A percentile compares a stretch with the other conserved stretches of the same genome.
Evolutionary conservation across 495 filamentous ascomycete species (phyloP).

Genomic region (Aspergillus hancockii): DNA sequence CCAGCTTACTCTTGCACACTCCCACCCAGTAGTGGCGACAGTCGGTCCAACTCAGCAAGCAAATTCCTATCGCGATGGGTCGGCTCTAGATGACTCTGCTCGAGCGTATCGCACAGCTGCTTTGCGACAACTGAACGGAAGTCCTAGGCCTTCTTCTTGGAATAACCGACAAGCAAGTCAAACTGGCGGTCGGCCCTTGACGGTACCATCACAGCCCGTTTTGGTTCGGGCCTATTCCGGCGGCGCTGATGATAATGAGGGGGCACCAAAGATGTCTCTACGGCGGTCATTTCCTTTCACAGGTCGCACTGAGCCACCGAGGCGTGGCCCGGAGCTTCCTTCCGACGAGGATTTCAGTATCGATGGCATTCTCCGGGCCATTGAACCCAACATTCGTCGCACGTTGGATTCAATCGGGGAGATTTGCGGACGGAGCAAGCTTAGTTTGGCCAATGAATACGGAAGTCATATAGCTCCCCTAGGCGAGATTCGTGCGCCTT

Average conservation of each 20-base stretch:
- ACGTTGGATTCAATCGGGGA: constrained; percentile 65
- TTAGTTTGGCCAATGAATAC: constrained; percentile 65
- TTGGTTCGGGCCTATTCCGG: constrained; percentile 48
- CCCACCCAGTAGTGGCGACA: constrained; percentile 22
- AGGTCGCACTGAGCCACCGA: constrained; percentile 15
- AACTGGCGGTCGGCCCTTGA: constrained; percentile 22
- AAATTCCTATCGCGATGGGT: constrained; percentile 27
- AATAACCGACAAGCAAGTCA: constrained; percentile 20
- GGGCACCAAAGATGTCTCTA: constrained; percentile 33
- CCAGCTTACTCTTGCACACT: constrained; percentile 28
- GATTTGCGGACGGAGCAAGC: constrained; percentile 61
- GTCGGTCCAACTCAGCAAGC: constrained; percentile 24
- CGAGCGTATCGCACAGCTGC: constrained; percentile 30
- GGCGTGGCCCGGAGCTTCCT: constrained; percentile 39
- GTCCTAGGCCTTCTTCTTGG: constrained; percentile 27
- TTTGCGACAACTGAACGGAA: constrained; percentile 32
- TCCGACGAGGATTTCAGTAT: constrained; percentile 59
- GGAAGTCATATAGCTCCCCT: constrained; percentile 63
- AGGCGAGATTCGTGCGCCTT: constrained; percentile 52
- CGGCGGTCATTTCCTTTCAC: constrained; percentile 37
- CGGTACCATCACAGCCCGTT: constrained; percentile 42
- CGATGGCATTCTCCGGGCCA: constrained; percentile 58
- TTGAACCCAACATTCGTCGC: constrained; percentile 56
- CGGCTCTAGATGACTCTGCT: constrained; percentile 32
- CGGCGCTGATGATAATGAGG: constrained; percentile 28